These are phyloP conservation scores for Cutaneotrichosporon cavernicola DNA, from an alignment of 1,284 basidiomycete genomes.

Conservation along the genomic window DNA sequence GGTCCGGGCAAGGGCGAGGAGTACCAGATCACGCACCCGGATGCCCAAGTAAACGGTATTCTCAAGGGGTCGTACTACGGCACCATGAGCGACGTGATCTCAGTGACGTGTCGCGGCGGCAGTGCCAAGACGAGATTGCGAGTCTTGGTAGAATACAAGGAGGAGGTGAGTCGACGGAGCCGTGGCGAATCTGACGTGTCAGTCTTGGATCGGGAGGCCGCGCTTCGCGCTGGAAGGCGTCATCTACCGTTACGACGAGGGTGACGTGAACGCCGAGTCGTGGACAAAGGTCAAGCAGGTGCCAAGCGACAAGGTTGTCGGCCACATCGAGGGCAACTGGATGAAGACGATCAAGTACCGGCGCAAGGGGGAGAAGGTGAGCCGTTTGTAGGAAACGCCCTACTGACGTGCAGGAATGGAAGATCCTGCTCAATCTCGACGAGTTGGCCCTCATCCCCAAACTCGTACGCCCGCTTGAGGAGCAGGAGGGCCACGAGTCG, in stretches of 20 bases:
- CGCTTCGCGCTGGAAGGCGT: conserved; percentile 87
- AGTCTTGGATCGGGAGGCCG: conserved; percentile 89
- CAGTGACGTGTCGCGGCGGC: conserved; percentile 76
- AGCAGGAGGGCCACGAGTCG: conserved; percentile 79
- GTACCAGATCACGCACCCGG: conserved; percentile 86
- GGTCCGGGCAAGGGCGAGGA: conserved; percentile 75
- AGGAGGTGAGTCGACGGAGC: conserved; percentile 65
- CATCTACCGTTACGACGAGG: conserved; percentile 68
- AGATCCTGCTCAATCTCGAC: conserved; percentile 73
- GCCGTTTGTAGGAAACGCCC: conserved; percentile 18
- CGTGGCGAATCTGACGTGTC: conserved; percentile 12
- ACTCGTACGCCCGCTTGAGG: conserved; percentile 73
- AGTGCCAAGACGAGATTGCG: conserved; percentile 64
- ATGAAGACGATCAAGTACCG: conserved; percentile 77
- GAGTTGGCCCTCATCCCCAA: conserved; percentile 77
- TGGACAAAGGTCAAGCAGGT: conserved; percentile 92
- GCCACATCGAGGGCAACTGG: conserved; percentile 87
- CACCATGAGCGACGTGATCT: conserved; percentile 64
- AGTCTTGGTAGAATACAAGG: conserved; percentile 89
- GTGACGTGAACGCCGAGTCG: conserved; percentile 53
- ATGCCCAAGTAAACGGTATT: conserved; percentile 86
- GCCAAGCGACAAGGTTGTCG: conserved; percentile 72
- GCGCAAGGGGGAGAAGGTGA: conserved; percentile 62
- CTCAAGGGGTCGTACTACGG: conserved; percentile 74
- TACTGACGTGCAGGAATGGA: conserved; percentile 58